Base-by-base conservation (phyloP, 2,329 filamentous ascomycete genomes). In the Diaporthe sp. region DNA sequence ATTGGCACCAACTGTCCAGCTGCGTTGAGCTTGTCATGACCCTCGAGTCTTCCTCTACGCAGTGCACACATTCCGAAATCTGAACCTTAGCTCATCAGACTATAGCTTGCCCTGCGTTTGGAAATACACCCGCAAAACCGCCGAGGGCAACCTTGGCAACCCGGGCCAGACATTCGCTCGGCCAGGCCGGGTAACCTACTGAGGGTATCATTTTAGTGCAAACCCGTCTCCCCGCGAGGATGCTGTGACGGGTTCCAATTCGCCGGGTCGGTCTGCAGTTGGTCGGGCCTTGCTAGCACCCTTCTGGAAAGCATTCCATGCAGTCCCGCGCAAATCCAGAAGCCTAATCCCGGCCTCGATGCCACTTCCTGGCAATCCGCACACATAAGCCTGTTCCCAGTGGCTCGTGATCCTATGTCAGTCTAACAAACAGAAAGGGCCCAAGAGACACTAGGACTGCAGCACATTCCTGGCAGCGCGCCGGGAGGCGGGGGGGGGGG, bases 71-170 rank as follows among this genome's bases (percentile, higher is more conserved):
- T 25, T 52, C 61, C 52, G 61, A 2, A 19, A 33, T 40, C 45
- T 67, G n/a, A n/a, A 38, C 64, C 64, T 22, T 67, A 22, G 64
- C 64, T 33, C 30, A 52, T 67, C 64, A 67, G 47, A 52, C 45
- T 28, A 35, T 25, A 35, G 33, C 64, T 52, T 67, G 64, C n/a
- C 45, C 64, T 67, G 9, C 45, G 33, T 67, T 40, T 67, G 64
- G 64, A 28, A 52, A 67, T 67, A 67, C 64, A 67, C 15, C 64
- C 64, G 64, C 64, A 40, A 67, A 67, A 54, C 64, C 64, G 45
- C 64, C 64, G 64, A 67, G 4, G 64, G 45, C 64, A 67, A 67
- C 64, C 64, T 67, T 67, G 64, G 64, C 64, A 50, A 67, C 45
- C 30, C 64, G 47, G 25, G 45, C 30, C 47, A 45, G 45, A 42